Percentiles rank a stretch among this genome's conserved stretches.
Evolutionary conservation across 2,329 filamentous ascomycete species (phyloP).

Genomic region (Aschersonia sp.): DNA sequence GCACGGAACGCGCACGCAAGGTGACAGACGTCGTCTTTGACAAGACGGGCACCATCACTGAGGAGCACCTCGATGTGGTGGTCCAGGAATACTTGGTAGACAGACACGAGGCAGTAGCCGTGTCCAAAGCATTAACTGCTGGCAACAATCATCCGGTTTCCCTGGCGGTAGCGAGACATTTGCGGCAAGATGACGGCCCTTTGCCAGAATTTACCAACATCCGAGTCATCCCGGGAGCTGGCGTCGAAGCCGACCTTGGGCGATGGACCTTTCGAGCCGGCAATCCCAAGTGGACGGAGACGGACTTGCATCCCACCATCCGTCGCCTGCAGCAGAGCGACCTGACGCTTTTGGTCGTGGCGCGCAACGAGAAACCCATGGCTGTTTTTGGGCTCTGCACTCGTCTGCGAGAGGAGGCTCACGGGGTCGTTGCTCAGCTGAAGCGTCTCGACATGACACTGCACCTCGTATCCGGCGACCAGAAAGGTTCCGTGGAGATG

Average conservation of each 20-base stretch:
- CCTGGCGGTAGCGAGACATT: constrained; percentile 25
- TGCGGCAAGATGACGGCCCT: constrained; percentile 11
- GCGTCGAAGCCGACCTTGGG: constrained; percentile 21
- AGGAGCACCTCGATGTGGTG: constrained; percentile 21
- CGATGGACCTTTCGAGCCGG: constrained; percentile 23
- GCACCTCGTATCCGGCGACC: constrained; percentile 44
- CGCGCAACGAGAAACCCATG: constrained; percentile 12
- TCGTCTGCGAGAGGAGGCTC: constrained; percentile 22
- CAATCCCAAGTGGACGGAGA: constrained; percentile 28
- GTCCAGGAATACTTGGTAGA: constrained; percentile 9
- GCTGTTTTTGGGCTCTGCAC: constrained; percentile 35
- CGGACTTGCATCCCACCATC: constrained; percentile 9
- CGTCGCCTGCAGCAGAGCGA: constrained; percentile 7
- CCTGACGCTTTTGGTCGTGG: constrained; percentile 14
- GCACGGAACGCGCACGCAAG: constrained; percentile 36
- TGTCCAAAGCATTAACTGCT: constrained; percentile 15
- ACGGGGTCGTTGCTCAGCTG: constrained; percentile 27
- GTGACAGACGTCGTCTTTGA: constrained; percentile 45
- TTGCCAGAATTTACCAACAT: constrained; percentile 11
- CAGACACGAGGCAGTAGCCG: constrained; percentile 10
- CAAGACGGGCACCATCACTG: constrained; percentile 50
- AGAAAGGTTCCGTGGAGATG: constrained; percentile 28
- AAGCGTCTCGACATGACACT: constrained; percentile 29
- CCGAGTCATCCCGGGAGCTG: constrained; percentile 22
- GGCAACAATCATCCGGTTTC: constrained; percentile 37